Conservation (phyloP, 169 alveolate species). For the Plasmodium gaboni region DNA sequence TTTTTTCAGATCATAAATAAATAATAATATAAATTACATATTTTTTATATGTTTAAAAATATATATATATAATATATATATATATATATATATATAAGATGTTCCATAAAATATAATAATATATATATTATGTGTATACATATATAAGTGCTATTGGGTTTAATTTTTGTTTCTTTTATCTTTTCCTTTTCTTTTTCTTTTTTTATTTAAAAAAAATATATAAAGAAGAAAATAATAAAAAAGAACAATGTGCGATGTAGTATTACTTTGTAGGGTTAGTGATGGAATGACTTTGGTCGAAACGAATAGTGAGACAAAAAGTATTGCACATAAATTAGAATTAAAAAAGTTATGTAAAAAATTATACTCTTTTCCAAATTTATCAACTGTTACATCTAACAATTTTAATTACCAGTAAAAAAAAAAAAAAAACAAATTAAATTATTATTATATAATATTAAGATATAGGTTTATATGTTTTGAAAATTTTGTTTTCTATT, state of each 20-base stretch:
- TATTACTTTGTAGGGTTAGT: constrained; percentile 82
- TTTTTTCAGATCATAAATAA: no score
- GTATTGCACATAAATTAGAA: constrained; percentile 58
- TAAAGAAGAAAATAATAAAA: background rate
- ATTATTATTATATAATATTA: no score
- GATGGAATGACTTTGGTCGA: constrained; percentile 87
- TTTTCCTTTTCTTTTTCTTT: no score
- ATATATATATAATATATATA: no score
- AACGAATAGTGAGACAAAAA: constrained; percentile 75
- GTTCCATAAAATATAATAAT: no score
- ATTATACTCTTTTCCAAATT: constrained; percentile 51
- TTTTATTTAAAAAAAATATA: no score
- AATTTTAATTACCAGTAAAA: constrained; percentile 75
- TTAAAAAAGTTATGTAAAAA: constrained; percentile 74
- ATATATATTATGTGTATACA: no score
- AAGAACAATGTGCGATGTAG: constrained; percentile 82
- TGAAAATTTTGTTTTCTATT: background rate
- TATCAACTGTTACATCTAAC: constrained; percentile 69
- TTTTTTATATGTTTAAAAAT: no score
- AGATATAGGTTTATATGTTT: background rate
- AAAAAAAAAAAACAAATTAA: constrained; percentile 12
- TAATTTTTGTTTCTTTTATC: no score
- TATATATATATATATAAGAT: no score
- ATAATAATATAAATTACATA: no score
- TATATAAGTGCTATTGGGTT: no score